phyloP scores from a whole-genome alignment of 1,284 basidiomycete species.

The Albatrellus sp. region DNA sequence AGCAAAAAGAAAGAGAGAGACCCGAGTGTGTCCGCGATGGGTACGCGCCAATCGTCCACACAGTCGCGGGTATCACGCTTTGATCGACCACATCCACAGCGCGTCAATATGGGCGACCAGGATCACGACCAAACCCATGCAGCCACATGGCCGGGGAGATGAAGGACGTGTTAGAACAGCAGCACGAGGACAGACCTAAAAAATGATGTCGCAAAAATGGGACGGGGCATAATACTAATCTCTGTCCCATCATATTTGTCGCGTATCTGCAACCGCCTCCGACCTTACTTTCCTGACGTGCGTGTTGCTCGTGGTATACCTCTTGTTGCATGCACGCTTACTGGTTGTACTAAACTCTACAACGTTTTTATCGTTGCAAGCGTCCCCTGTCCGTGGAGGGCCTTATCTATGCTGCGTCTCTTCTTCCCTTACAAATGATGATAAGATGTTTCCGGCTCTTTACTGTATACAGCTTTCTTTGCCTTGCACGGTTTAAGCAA shows the following conservation, averaged over 20 bases:
- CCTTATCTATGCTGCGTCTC: slow-evolving; percentile 10
- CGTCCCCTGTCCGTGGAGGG: slow-evolving; percentile 13
- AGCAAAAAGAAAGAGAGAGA: too few species aligned
- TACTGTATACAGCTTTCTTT: slow-evolving; percentile 19
- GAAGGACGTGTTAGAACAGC: too few species aligned
- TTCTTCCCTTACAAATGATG: slow-evolving; percentile 14
- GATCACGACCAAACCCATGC: too few species aligned
- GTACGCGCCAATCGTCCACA: too few species aligned
- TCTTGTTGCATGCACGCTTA: slow-evolving; percentile 21
- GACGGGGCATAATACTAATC: too few species aligned
- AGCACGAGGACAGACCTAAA: too few species aligned
- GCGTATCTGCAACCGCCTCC: slow-evolving; percentile 25
- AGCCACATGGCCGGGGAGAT: too few species aligned
- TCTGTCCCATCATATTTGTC: slow-evolving; percentile 29
- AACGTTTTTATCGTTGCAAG: slow-evolving; percentile 15
- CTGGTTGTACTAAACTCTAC: slow-evolving; percentile 17
- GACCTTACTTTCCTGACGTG: slow-evolving; percentile 24
- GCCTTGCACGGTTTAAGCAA: slow-evolving; percentile 21
- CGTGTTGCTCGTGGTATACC: slow-evolving; percentile 11
- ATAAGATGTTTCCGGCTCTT: slow-evolving; percentile 18
- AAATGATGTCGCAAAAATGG: too few species aligned
- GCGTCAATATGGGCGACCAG: too few species aligned
- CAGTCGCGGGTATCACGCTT: too few species aligned
- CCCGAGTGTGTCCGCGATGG: too few species aligned
- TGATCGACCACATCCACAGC: too few species aligned